Base-by-base conservation (phyloP, 2,329 filamentous ascomycete genomes). In the Aureobasidium sp. region DNA sequence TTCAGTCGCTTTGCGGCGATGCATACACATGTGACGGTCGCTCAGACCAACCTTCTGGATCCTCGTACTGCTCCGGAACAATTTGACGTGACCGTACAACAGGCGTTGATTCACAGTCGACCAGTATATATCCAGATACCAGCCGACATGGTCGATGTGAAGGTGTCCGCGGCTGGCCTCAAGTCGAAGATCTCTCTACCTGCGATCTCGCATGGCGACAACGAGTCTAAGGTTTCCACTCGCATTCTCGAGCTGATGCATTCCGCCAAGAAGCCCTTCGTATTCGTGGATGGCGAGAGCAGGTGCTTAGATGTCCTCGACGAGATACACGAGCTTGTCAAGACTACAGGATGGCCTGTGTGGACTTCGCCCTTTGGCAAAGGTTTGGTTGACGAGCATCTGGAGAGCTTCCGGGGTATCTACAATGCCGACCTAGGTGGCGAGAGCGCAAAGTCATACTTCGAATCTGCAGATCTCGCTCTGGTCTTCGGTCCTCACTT, bases 91-190 rank as follows among this genome's bases (percentile, higher is more conserved):
- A 85, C 88, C 5, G 81, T 96, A 34, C 82, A 83, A 34, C 81
- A 91, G 74, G 94, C 90, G 71, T 90, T 84, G 77, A 74, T 90
- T 47, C 79, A 83, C 62, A 90, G 86, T 63, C 82, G 88, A 21
- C 91, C 91, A 3, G 89, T 95, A 57, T 96, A 96, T 74, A 85
- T 96, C 67, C 87, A 87, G 71, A 78, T 96, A 7, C 90, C 91
- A 2, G 90, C 88, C n/a, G 90, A 96, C 71, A 89, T 94, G 80
- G 85, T 89, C 9, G 78, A 85, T 67, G 83, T 85, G 71, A 89
- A 92, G 74, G 77, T 96, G 27, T 86, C 93, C 70, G 90, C 89
- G 41, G 81, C 82, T 49, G 79, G 86, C 9, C 80, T 96, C 10
- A 81, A 86, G n/a, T 85, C 79, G 0, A 84, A 85, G 0, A 85